Base-by-base conservation (phyloP, 2,329 filamentous ascomycete genomes). In the Diaporthe sp. region DNA sequence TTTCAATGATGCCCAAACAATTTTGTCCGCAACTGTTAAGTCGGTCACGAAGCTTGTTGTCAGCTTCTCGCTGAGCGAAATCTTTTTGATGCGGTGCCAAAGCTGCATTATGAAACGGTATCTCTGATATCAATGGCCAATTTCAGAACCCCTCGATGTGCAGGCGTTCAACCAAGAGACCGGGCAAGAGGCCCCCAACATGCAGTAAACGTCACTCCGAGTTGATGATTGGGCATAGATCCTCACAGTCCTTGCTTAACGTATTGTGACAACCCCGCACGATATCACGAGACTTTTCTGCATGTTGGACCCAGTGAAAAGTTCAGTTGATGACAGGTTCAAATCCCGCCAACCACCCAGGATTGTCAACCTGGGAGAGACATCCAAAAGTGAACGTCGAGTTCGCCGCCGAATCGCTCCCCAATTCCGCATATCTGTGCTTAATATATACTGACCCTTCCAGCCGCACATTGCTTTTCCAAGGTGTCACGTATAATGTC, bases 221-320 rank as follows among this genome's bases (percentile, higher is more conserved):
- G 20, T 4, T 37, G 17, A 17, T 9, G 15, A 34, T 28, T 51
- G 63, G 31, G 47, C 12, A 68, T 25, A 51, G 28, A 17, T 25
- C 7, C 22, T 39, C 37, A 25, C 25, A 17, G 20, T 13, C 63
- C 22, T n/a, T 37, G 13, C 44, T 4, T 20, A n/a, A 25, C 37
- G 37, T 3, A 25, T 8, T 12, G 17, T 51, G 44, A 22, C 44
- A 34, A 68, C 63, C 63, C 63, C 63, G 63, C 63, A 68, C 63
- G n/a, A 53, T 20, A 53, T 28, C 63, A 53, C 31, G 49, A 20
- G 63, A 9, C 39, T 37, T 22, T 53, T n/a, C 4, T 68, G 47
- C 47, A 12, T 53, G 31, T 53, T n/a, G 28, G 20, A 15, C 31
- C 6, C 6, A 6, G 7, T 67, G 20, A 51, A 37, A 1, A 37